Evolutionary conservation across 768 basidiomycete genomes (phyloP), one percentile per base, ranked within the genome.

Genomic region (Rubroboletus satanas): DNA sequence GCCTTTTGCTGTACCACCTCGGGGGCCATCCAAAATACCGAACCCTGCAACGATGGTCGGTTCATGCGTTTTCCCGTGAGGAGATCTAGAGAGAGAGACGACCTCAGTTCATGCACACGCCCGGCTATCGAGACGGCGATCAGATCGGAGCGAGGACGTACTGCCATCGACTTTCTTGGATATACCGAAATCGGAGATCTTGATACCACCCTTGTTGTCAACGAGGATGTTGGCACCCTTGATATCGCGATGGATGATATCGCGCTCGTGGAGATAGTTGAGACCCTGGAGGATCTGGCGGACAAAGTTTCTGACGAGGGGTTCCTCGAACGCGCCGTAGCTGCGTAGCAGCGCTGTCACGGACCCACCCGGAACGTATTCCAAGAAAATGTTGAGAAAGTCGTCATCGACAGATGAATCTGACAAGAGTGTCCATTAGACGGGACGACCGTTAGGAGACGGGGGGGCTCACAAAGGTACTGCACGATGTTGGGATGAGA

Each of bases 11-110:
- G 95, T 55, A 98, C 97, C 18, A 98, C 93, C 72, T 98, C 96
- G 0, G 96, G 96, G 0, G 96, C 96, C 96, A 98, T 98, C 96
- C 96, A 98, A 73, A 97, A 98, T 11, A 98, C 95, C 1, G 94
- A 97, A 2, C 97, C 97, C 71, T 98, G 97, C 6, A 98, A 75
- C 1, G 97, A 98, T 5, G 93, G 91, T 7, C 97, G 80, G 67
- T 98, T 88, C 42, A 85, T 80, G 23, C 88, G 84, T 53, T 88
- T 84, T 11, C 85, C 85, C 23, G 75, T 75, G 32, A 77, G 65
- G 31, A 81, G 69, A 59, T 73, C 75, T 78, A 47, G 0, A 9
- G 0, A 11, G 10, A n/a, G 37, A 38, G 18, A 33, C 7, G 21
- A 14, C 7, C 9, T 59, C 36, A 51, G 51, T 54, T 52, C 29